Base-by-base conservation (phyloP, 129 eudicot species). In the Calendula officinalis region DNA sequence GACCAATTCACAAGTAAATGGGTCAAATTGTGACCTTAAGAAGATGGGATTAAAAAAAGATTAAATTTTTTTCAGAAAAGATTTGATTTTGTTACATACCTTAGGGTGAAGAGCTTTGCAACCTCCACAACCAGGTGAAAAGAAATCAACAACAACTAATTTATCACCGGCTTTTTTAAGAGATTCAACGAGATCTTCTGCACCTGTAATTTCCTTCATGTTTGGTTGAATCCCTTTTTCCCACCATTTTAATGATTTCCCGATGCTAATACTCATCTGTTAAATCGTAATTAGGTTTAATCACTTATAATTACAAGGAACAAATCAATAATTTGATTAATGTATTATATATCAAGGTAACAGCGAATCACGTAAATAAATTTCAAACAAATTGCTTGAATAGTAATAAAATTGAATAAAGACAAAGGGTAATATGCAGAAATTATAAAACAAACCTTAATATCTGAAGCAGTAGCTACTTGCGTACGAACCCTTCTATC, bases 71-170 rank as follows among this genome's bases (percentile, higher is more conserved):
- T 22, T 22, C 30, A 22, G 0, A 9, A 11, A 43, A n/a, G 7
- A 43, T 30, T 36, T 7, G 56, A 41, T 16, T 6, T 3, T 45
- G 35, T n/a, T 2, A 27, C 15, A 41, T 68, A 87, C 95, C 91
- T 88, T 88, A 8, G 96, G 96, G 74, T 88, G 91, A 66, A 88
- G 96, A 60, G 91, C 95, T 78, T 57, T 87, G 80, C 95, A 87
- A 34, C 95, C 95, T 38, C 95, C 95, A 67, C 91, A 87, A 54
- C 95, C 95, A 64, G 91, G 95, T 46, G 95, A 87, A 64, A 73
- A 79, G 71, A 87, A 87, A 84, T 81, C 88, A 9, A 87, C 86
- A 37, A 87, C 88, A 0, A 87, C 88, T 43, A 86, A 71, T 39
- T 75, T 72, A 80, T 86, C 87, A 43, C 90, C 95, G 3, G 90